phyloP scores from a whole-genome alignment of 139 green algal species.

The Micractinium conductrix region DNA sequence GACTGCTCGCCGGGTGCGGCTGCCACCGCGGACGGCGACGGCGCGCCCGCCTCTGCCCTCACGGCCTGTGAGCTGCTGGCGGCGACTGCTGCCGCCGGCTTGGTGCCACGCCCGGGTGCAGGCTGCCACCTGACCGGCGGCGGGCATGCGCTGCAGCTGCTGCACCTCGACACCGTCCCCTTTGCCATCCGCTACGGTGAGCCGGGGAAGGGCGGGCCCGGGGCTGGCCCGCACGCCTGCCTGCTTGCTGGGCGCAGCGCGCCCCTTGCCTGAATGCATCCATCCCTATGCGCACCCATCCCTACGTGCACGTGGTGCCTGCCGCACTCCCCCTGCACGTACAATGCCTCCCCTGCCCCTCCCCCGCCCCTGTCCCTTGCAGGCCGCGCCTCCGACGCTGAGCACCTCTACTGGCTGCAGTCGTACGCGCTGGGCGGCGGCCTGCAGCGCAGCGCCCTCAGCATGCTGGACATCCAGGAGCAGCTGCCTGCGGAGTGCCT shows the following conservation, averaged over 20 bases:
- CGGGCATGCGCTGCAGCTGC: background rate
- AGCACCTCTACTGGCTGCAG: constrained; percentile 30
- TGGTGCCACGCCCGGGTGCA: constrained; percentile 22
- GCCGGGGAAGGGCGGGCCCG: background rate
- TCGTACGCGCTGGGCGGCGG: constrained; percentile 7
- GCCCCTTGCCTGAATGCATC: too few relatives aligned
- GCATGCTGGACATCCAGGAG: background rate
- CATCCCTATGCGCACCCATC: too few relatives aligned
- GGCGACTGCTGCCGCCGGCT: background rate
- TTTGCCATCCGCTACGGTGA: constrained; percentile 21
- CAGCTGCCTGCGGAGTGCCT: too few relatives aligned
- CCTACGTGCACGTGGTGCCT: too few relatives aligned
- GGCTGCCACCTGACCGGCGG: constrained; percentile 22
- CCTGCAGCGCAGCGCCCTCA: constrained; percentile 19
- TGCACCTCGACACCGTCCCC: constrained; percentile 39
- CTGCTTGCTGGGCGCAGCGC: background rate
- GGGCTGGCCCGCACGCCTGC: background rate
- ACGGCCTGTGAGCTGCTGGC: background rate
- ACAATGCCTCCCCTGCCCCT: too few relatives aligned
- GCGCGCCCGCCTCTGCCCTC: background rate
- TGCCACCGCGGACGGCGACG: constrained; percentile 2
- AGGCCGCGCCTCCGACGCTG: background rate
- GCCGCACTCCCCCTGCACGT: too few relatives aligned
- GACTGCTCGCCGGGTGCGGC: background rate
- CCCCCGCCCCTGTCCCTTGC: too few relatives aligned